phyloP scores from a whole-genome alignment of 768 basidiomycete species.

The Exidia glandulosa region DNA sequence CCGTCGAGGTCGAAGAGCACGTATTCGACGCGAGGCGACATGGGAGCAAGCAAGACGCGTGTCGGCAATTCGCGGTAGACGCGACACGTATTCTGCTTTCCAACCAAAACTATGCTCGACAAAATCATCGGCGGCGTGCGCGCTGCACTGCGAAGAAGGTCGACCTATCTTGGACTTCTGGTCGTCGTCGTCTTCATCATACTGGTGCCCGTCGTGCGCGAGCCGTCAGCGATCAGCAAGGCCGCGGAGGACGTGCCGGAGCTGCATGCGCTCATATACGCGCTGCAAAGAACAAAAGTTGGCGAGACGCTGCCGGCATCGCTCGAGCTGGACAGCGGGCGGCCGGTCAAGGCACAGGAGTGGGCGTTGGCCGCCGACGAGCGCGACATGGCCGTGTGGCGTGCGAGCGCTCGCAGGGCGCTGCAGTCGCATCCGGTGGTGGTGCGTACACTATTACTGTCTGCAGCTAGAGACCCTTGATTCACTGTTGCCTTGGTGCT shows the following conservation, averaged over 20 bases:
- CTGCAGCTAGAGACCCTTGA: neutral
- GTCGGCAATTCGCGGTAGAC: no score
- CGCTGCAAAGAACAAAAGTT: neutral
- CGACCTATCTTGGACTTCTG: neutral
- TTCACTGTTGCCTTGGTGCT: neutral
- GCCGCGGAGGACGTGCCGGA: neutral
- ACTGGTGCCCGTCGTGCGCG: neutral
- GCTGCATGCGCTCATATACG: neutral
- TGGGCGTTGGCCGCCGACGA: constrained; percentile 40
- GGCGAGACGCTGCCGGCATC: neutral
- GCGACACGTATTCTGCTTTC: no score
- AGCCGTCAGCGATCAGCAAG: neutral
- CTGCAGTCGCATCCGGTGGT: constrained; percentile 49
- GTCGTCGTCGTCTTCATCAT: neutral
- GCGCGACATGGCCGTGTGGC: constrained; percentile 30
- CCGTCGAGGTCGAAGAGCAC: constrained; percentile 71
- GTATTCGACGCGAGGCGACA: constrained; percentile 45
- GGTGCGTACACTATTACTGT: constrained; percentile 39
- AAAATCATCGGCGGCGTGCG: neutral
- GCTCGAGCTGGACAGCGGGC: neutral
- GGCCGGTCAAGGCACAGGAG: constrained; percentile 10
- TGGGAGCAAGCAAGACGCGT: no score
- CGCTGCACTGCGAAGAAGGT: neutral
- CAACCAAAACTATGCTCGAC: neutral
- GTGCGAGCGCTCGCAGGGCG: constrained; percentile 29